Percentiles rank a stretch among this genome's conserved stretches.
Conservation (phyloP, 148 eudicot species). For the Talinum fruticosum region DNA sequence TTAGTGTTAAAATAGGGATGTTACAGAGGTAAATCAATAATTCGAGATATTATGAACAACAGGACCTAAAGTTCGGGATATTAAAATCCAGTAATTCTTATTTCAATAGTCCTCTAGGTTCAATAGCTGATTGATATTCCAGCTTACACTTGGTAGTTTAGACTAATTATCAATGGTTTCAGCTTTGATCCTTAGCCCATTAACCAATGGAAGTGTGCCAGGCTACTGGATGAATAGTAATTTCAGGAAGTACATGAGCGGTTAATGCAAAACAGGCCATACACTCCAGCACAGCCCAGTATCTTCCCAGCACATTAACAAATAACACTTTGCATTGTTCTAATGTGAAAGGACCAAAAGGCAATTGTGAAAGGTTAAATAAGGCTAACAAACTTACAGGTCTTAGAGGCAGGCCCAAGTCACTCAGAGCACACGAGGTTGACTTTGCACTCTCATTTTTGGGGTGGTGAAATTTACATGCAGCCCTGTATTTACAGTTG, state of each 20-base stretch:
- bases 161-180: neutral
- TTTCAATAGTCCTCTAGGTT: no score
- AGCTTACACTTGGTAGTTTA: neutral
- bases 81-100: no score
- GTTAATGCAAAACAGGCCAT: neutral
- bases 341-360: neutral
- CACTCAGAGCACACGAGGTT: conserved; percentile 46
- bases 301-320: neutral
- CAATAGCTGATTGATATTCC: neutral
- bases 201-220: neutral
- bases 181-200: neutral
- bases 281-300: neutral
- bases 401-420: conserved; percentile 79
- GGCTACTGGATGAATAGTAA: neutral
- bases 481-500: conserved; percentile 62
- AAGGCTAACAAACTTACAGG: conserved; percentile 59
- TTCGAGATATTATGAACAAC: no score
- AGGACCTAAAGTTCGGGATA: no score
- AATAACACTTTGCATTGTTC: neutral
- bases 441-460: conserved; percentile 31
- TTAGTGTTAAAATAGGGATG: no score
- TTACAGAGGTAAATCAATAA: no score
- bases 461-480: conserved; percentile 83
- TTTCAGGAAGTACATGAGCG: neutral
- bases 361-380: neutral